phyloP scores from a whole-genome alignment of 2,329 filamentous ascomycete genomes.

The Arthrinium phaeospermum region DNA sequence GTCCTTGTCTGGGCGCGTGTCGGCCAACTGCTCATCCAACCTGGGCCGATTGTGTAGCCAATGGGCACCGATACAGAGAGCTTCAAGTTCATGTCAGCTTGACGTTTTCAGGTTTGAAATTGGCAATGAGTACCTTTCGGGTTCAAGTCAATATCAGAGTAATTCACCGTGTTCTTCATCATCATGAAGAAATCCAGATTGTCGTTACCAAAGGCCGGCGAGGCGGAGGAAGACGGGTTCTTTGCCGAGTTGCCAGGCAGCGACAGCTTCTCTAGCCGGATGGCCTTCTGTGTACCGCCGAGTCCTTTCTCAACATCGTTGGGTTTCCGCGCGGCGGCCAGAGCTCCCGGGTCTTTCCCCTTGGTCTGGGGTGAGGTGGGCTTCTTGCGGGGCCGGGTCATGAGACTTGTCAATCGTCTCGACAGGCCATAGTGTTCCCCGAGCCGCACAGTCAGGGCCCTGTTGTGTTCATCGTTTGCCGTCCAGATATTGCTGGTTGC shows the following conservation, averaged over 20 bases:
- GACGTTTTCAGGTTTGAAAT: not conserved
- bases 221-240: slow-evolving; percentile 11
- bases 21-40: slow-evolving; percentile 30
- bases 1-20: slow-evolving; percentile 23
- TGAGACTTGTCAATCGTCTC: slow-evolving; percentile 66
- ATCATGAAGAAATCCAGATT: slow-evolving; percentile 53
- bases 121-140: slow-evolving; percentile 55
- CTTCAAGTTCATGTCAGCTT: slow-evolving; percentile 42
- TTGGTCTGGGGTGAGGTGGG: not conserved
- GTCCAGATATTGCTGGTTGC: slow-evolving; percentile 69
- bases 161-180: slow-evolving; percentile 76
- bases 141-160: slow-evolving; percentile 74
- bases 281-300: not conserved
- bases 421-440: slow-evolving; percentile 72
- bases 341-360: not conserved
- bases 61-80: slow-evolving; percentile 75
- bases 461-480: slow-evolving; percentile 60
- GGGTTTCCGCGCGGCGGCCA: not conserved
- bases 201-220: slow-evolving; percentile 25
- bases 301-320: slow-evolving; percentile 18
- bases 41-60: slow-evolving; percentile 55
- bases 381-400: slow-evolving; percentile 42
- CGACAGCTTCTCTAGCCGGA: not conserved
- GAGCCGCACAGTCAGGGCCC: slow-evolving; percentile 58
- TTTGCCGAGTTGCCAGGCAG: not conserved